A percentile compares a stretch with the other conserved stretches of the same genome.
phyloP scores from a whole-genome alignment of 2,329 filamentous ascomycete genomes.

The Colletotrichum sp. region DNA sequence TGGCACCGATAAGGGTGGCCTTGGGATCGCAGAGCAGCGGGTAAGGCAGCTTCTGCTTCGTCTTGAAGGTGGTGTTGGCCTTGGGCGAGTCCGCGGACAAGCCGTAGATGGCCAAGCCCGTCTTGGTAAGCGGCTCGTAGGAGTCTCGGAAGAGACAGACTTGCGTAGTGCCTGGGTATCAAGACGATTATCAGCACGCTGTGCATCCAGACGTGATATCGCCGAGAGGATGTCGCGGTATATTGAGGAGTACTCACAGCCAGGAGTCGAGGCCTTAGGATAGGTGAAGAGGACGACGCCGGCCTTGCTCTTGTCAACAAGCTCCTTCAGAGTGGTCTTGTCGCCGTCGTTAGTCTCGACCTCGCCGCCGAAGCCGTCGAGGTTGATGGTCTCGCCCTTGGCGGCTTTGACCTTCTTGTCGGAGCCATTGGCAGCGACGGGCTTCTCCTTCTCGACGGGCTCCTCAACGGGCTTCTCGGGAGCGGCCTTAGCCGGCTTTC shows the following conservation, averaged over 20 bases:
- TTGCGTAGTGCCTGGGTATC: constrained; percentile 80
- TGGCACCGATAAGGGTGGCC: constrained; percentile 77
- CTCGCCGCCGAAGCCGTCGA: constrained; percentile 70
- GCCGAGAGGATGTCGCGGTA: not conserved
- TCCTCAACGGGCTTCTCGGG: constrained; percentile 30
- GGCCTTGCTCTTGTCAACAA: constrained; percentile 82
- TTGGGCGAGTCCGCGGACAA: constrained; percentile 88
- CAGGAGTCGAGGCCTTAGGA: constrained; percentile 91
- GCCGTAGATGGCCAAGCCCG: constrained; percentile 86
- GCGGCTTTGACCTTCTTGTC: constrained; percentile 46
- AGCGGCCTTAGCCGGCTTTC: constrained; percentile 28
- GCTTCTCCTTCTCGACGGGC: constrained; percentile 14
- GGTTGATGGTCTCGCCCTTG: constrained; percentile 60
- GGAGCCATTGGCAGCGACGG: constrained; percentile 36
- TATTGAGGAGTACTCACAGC: constrained; percentile 70
- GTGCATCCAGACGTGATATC: not conserved
- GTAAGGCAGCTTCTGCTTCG: constrained; percentile 89
- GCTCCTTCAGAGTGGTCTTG: constrained; percentile 78
- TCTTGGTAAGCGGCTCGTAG: constrained; percentile 75
- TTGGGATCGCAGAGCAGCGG: constrained; percentile 83
- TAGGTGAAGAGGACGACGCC: constrained; percentile 96
- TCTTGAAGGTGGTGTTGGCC: constrained; percentile 91
- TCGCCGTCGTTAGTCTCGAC: constrained; percentile 85
- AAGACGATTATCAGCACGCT: not conserved
- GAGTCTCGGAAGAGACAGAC: constrained; percentile 92